Base-by-base conservation (phyloP, 2,329 filamentous ascomycete genomes). In the Fusarium irregulare region DNA sequence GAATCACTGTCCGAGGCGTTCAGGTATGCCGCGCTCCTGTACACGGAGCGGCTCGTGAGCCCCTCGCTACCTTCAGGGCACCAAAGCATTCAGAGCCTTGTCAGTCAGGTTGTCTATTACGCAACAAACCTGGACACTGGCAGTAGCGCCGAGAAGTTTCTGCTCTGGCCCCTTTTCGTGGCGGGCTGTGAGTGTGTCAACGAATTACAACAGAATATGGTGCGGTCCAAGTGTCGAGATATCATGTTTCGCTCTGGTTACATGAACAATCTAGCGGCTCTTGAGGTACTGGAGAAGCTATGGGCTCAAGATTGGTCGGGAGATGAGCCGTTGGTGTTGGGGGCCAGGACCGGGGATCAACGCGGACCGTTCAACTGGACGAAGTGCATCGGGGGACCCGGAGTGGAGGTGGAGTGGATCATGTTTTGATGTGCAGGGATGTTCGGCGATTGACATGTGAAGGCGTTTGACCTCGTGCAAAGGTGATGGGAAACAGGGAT, bases 131-230 rank as follows among this genome's bases (percentile, higher is more conserved):
- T 98, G 40, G 90, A 93, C 66, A 86, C 90, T 5, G 91, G 87
- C 42, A 89, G 88, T 74, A 87, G 86, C 49, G 90, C 91, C 40
- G 92, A 97, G 80, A 97, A 97, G 77, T 97, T 97, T 78, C 83
- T 98, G 12, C 88, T 98, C 11, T 98, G 94, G 95, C 94, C 95
- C 4, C 86, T 98, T 5, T 97, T 98, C 78, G 91, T 98, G 55
- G 90, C 92, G 2, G 94, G 94, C 21, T 94, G 93, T 23, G 95
- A 98, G 82, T 97, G 93, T 75, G 91, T 96, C 68, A 91, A 93
- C 71, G 89, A 92, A 75, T 84, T 90, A 53, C 92, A 97, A 76
- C 92, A 94, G 68, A 88, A 88, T 60, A 88, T 94, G 62, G 91
- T 98, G 55, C 89, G 94, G 56, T 86, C 89, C 71, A 91, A 94